Percentiles rank a stretch among this genome's conserved stretches.
Evolutionary conservation across 179 eudicot species (phyloP).

Genomic region (Beta macrorhiza): DNA sequence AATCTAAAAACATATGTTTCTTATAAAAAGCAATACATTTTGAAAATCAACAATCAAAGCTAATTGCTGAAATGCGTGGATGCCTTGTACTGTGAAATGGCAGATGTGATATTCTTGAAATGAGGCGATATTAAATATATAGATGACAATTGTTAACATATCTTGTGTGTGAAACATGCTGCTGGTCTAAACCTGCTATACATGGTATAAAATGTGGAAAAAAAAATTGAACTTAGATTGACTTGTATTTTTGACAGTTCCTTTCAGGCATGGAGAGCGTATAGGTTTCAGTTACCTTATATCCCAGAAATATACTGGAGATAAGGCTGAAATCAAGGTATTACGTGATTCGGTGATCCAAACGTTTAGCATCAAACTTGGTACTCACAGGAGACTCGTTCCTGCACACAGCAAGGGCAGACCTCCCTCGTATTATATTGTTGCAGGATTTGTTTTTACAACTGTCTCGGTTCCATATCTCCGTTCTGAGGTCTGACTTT

Average conservation of each 20-base stretch:
- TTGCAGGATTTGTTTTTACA: slow-evolving; percentile 91
- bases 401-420: slow-evolving; percentile 84
- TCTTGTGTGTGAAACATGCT: neutral
- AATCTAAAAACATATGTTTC: neutral
- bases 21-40: neutral
- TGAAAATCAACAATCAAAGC: neutral
- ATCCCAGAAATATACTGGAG: slow-evolving; percentile 87
- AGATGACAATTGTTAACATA: neutral
- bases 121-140: too few relatives aligned
- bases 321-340: slow-evolving; percentile 63
- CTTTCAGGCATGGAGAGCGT: slow-evolving; percentile 94
- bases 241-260: slow-evolving; percentile 49
- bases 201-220: neutral
- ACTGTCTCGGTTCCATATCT: slow-evolving; percentile 85
- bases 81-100: neutral
- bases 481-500: slow-evolving; percentile 68
- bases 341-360: slow-evolving; percentile 61
- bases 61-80: neutral
- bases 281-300: slow-evolving; percentile 91
- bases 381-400: slow-evolving; percentile 61
- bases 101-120: neutral
- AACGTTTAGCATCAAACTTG: slow-evolving; percentile 60
- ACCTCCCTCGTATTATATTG: slow-evolving; percentile 91
- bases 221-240: neutral
- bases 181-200: slow-evolving; percentile 5